Evolutionary conservation across 192 early-diverging fungal species (phyloP).

Genomic region (Jimgerdemannia lactiflua): DNA sequence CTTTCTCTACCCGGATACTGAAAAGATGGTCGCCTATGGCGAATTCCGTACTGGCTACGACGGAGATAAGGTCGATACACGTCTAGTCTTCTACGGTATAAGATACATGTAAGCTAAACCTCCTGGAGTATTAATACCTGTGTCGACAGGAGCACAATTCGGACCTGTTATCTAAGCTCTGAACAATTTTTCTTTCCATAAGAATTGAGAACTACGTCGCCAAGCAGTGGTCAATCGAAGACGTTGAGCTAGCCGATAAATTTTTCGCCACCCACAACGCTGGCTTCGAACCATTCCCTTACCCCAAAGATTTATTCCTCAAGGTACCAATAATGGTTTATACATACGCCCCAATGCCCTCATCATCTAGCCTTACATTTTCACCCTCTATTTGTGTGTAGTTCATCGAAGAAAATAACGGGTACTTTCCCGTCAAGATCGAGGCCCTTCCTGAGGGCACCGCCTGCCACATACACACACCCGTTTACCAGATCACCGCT

Average conservation of each 20-base stretch:
- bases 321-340: slow-evolving; percentile 35
- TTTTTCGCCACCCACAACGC: slow-evolving; percentile 80
- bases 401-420: slow-evolving; percentile 76
- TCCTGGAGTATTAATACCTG: not conserved
- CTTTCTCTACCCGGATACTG: slow-evolving; percentile 70
- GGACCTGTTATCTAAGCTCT: not conserved
- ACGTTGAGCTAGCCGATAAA: slow-evolving; percentile 60
- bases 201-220: slow-evolving; percentile 67
- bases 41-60: slow-evolving; percentile 74
- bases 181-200: not conserved
- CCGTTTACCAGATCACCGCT: slow-evolving; percentile 81
- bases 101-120: slow-evolving; percentile 60
- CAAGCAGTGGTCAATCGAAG: slow-evolving; percentile 62
- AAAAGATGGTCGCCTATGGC: slow-evolving; percentile 76
- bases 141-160: not conserved
- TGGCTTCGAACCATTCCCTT: slow-evolving; percentile 63
- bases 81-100: slow-evolving; percentile 83
- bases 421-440: slow-evolving; percentile 85
- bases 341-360: not conserved
- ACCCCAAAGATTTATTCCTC: slow-evolving; percentile 73
- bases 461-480: slow-evolving; percentile 76
- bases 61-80: slow-evolving; percentile 62
- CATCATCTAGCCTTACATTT: not conserved
- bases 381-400: slow-evolving; percentile 16
- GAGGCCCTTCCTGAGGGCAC: slow-evolving; percentile 79